Conservation (phyloP, 176 grass and related monocot genomes). For the Triticum aestivum region IWGSC_CS_RefSeq_v2.1 NC_057806.1:127181349-127181848, state of each 20-base stretch:
- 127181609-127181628: not conserved
- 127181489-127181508: slow-evolving; percentile 85
- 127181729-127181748: no score
- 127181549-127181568: not conserved
- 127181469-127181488: slow-evolving; percentile 89
- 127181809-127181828: not conserved
- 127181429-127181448: slow-evolving; percentile 81
- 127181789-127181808: no score
- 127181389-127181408: slow-evolving; percentile 81
- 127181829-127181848: no score
- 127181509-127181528: not conserved
- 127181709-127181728: no score
- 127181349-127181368: slow-evolving; percentile 80
- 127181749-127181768: no score
- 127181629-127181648: not conserved
- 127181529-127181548: not conserved
- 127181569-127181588: not conserved
- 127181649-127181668: not conserved
- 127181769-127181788: no score
- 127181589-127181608: not conserved
- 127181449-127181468: slow-evolving; percentile 94
- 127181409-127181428: slow-evolving; percentile 73
- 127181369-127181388: slow-evolving; percentile 88
- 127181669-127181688: no score
- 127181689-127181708: no score